phyloP scores from a whole-genome alignment of 352 stramenopile species.

The Phytophthora fragariae region DNA sequence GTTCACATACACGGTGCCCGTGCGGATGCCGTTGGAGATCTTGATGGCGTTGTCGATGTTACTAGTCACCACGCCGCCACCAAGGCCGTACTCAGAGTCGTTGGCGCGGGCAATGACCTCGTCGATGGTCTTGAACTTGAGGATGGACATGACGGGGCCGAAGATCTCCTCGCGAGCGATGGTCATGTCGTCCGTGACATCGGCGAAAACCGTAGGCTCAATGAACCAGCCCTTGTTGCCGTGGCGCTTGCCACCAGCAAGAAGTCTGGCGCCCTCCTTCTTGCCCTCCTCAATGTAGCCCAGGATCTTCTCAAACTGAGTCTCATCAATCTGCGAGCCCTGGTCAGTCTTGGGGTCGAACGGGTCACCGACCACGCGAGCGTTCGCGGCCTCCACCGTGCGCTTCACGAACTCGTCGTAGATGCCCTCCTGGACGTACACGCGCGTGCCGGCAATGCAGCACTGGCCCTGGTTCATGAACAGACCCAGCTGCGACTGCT shows the following conservation, averaged over 20 bases:
- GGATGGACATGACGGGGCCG: constrained; percentile 36
- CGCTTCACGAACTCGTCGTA: constrained; percentile 85
- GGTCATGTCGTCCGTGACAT: constrained; percentile 77
- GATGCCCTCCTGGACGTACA: constrained; percentile 90
- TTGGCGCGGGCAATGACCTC: constrained; percentile 90
- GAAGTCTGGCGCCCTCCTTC: constrained; percentile 80
- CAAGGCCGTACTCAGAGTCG: constrained; percentile 85
- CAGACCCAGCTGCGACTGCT: constrained; percentile 57
- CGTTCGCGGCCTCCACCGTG: constrained; percentile 54
- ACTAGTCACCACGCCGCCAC: constrained; percentile 86
- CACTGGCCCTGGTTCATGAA: constrained; percentile 90
- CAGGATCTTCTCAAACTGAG: constrained; percentile 86
- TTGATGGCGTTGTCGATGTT: constrained; percentile 83
- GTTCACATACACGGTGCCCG: not conserved
- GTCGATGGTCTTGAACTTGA: constrained; percentile 89
- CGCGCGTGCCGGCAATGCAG: constrained; percentile 76
- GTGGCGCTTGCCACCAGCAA: constrained; percentile 78
- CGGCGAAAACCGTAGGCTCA: constrained; percentile 91
- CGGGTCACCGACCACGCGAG: constrained; percentile 60
- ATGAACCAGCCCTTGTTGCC: constrained; percentile 88
- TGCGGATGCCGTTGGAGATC: constrained; percentile 41
- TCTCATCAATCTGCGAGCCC: constrained; percentile 64
- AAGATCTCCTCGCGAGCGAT: constrained; percentile 92
- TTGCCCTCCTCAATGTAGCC: constrained; percentile 75
- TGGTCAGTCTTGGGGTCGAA: constrained; percentile 46